phyloP scores from a whole-genome alignment of 2,329 filamentous ascomycete species.

The Coleophoma crateriformis region DNA sequence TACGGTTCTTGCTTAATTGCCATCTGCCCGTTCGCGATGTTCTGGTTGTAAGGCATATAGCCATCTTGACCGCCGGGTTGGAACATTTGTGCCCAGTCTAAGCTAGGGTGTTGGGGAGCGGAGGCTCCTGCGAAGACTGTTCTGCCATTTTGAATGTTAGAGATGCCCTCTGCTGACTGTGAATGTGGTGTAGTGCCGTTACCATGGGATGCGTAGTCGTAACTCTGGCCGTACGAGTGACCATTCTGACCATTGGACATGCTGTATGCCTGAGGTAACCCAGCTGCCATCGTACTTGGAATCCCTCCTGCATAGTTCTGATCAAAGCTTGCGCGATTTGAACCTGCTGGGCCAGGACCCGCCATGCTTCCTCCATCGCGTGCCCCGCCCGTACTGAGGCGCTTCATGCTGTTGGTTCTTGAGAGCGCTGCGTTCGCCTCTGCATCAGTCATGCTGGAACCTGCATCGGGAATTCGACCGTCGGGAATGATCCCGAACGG shows the following conservation, averaged over 20 bases:
- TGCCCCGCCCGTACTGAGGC: slow-evolving; percentile 48
- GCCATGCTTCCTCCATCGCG: slow-evolving; percentile 54
- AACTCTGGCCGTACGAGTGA: slow-evolving; percentile 28
- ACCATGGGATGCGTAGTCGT: slow-evolving; percentile 27
- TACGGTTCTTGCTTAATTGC: slow-evolving; percentile 57
- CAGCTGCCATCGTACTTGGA: slow-evolving; percentile 54
- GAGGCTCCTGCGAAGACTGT: slow-evolving; percentile 54
- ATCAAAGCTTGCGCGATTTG: slow-evolving; percentile 36
- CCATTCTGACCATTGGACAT: slow-evolving; percentile 58
- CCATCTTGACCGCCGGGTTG: slow-evolving; percentile 64
- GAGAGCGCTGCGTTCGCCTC: slow-evolving; percentile 56
- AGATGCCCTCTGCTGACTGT: slow-evolving; percentile 18
- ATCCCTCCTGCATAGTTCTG: slow-evolving; percentile 54
- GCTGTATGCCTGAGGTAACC: slow-evolving; percentile 59
- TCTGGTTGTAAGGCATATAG: slow-evolving; percentile 46
- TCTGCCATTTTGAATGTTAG: slow-evolving; percentile 17
- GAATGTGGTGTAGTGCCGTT: slow-evolving; percentile 23
- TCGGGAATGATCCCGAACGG: slow-evolving; percentile 50
- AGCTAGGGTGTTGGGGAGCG: slow-evolving; percentile 51
- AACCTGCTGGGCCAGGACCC: slow-evolving; percentile 44
- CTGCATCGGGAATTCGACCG: slow-evolving; percentile 23
- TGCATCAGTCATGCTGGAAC: slow-evolving; percentile 44
- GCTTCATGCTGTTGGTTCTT: slow-evolving; percentile 54
- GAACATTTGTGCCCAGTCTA: slow-evolving; percentile 78
- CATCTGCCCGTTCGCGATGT: slow-evolving; percentile 64